Evolutionary conservation across 164 flowering plant genomes (phyloP).

Genomic region (Kalanchoe fedtschenkoi): DNA sequence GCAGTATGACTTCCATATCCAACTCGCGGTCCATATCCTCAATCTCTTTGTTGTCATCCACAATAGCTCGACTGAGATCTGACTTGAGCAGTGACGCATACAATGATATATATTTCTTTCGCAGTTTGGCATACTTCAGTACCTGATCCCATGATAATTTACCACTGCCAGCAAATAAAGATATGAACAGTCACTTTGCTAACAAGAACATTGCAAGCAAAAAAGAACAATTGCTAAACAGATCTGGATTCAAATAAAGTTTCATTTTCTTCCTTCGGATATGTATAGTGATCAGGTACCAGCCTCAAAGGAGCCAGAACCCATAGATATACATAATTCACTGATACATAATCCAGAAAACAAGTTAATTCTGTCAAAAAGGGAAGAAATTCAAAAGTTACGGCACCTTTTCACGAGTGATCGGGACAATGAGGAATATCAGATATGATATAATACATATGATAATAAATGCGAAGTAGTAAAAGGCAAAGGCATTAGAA

Average conservation of each 20-base stretch:
- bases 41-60: slow-evolving; percentile 77
- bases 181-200: neutral
- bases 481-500: neutral
- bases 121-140: slow-evolving; percentile 56
- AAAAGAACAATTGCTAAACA: neutral
- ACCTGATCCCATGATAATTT: slow-evolving; percentile 90
- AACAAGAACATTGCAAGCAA: neutral
- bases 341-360: neutral
- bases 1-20: slow-evolving; percentile 80
- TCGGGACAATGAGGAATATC: neutral
- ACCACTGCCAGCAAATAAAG: slow-evolving; percentile 49
- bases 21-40: slow-evolving; percentile 80
- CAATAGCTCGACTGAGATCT: slow-evolving; percentile 44
- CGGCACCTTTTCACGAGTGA: neutral
- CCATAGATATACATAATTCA: neutral
- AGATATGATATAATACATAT: neutral
- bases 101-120: slow-evolving; percentile 74
- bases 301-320: neutral
- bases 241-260: neutral
- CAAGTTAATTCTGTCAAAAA: neutral
- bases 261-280: neutral
- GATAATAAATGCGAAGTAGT: neutral
- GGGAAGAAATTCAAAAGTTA: neutral
- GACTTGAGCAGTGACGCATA: slow-evolving; percentile 85
- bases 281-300: neutral